Conservation (phyloP, 495 filamentous ascomycete species). For the Penicillium waksmanii region DNA sequence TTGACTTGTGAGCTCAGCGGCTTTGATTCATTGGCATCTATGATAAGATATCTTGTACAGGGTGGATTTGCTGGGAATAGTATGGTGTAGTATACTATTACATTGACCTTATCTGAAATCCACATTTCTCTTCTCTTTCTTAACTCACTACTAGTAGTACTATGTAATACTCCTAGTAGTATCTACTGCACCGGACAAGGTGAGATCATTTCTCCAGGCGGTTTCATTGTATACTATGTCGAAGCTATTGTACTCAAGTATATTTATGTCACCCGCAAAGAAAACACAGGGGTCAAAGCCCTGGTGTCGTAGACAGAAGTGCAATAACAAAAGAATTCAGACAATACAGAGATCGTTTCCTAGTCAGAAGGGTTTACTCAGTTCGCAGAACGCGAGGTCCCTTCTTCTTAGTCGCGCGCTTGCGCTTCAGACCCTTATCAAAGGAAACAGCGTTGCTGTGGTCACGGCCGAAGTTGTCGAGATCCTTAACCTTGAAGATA, state of each 20-base stretch:
- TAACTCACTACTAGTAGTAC: too few relatives aligned
- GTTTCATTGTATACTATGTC: constrained; percentile 23
- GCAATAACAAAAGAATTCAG: constrained; percentile 11
- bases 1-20: constrained; percentile 25
- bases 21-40: constrained; percentile 19
- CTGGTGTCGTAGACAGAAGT: constrained; percentile 11
- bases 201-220: constrained; percentile 5
- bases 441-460: constrained; percentile 84
- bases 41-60: constrained; percentile 26
- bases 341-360: constrained; percentile 8
- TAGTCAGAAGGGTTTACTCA: constrained; percentile 59
- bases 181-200: neutral
- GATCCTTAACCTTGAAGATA: constrained; percentile 99
- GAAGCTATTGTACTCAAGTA: constrained; percentile 10
- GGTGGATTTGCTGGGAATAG: constrained; percentile 18
- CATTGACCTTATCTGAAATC: constrained; percentile 18
- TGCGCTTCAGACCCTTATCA: constrained; percentile 93
- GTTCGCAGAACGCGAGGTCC: constrained; percentile 81
- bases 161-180: too few relatives aligned
- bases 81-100: neutral
- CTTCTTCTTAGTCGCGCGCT: constrained; percentile 77
- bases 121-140: constrained; percentile 25
- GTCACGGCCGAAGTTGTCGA: constrained; percentile 93
- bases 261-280: constrained; percentile 13
- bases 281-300: constrained; percentile 13